Evolutionary conservation across 192 early-diverging fungal species (phyloP).

Genomic region (Coemansia sp.): DNA sequence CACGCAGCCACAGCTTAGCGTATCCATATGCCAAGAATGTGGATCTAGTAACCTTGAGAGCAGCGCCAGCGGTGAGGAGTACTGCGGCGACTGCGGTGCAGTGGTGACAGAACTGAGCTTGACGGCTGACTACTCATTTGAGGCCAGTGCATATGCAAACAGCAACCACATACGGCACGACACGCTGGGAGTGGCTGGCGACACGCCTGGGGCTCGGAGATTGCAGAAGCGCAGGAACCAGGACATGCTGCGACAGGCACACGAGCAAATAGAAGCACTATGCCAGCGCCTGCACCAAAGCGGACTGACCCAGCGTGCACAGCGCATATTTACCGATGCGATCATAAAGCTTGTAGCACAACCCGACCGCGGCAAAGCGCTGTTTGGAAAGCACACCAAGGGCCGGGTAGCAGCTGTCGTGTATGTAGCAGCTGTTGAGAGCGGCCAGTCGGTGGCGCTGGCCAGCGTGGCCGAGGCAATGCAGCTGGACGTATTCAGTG

Average conservation of each 20-base stretch:
- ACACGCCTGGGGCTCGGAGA: neutral
- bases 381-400: constrained; percentile 10
- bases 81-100: constrained; percentile 34
- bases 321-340: constrained; percentile 17
- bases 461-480: constrained; percentile 11
- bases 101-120: constrained; percentile 15
- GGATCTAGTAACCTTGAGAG: neutral
- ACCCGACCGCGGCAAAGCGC: neutral
- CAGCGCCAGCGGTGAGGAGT: constrained; percentile 6
- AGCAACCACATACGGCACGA: no score
- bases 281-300: constrained; percentile 1
- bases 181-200: no score
- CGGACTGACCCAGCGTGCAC: constrained; percentile 10
- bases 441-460: constrained; percentile 2
- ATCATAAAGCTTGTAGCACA: neutral
- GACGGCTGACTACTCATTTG: no score
- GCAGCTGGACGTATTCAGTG: constrained; percentile 13
- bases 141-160: no score
- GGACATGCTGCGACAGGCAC: constrained; percentile 4
- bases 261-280: neutral
- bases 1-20: neutral
- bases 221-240: constrained; percentile 20
- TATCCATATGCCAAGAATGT: neutral
- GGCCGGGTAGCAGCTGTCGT: constrained; percentile 13
- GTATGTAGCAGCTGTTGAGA: constrained; percentile 29